These are phyloP conservation scores for Starmerella khaoyaiensis DNA, from an alignment of 805 yeast species.

Conservation along the genomic window DNA sequence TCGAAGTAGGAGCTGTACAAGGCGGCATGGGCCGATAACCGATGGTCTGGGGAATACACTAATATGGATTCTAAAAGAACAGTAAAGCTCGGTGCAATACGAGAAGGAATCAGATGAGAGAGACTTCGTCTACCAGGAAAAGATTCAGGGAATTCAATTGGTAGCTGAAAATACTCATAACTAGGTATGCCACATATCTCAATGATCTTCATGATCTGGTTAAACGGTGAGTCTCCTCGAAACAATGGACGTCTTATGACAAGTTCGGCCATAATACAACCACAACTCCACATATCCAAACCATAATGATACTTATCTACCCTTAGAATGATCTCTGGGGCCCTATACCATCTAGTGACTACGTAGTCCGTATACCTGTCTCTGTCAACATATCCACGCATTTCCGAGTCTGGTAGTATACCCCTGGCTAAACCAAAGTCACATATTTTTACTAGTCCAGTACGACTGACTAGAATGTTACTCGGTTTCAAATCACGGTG, in stretches of 20 bases:
- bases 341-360: conserved; percentile 92
- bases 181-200: conserved; percentile 64
- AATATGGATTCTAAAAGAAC: conserved; percentile 44
- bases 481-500: conserved; percentile 92
- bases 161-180: conserved; percentile 2
- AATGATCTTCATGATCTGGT: conserved; percentile 58
- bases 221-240: conserved; percentile 56
- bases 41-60: conserved; percentile 47
- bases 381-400: conserved; percentile 20
- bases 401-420: conserved; percentile 29
- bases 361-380: conserved; percentile 41
- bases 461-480: conserved; percentile 60
- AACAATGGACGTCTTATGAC: conserved; percentile 71
- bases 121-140: neutral
- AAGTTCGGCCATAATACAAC: conserved; percentile 78
- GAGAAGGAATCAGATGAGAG: conserved; percentile 8
- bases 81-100: conserved; percentile 2
- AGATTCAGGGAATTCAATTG: too few species aligned
- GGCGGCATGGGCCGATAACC: conserved; percentile 46
- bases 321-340: conserved; percentile 67
- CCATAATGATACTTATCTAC: conserved; percentile 25
- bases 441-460: conserved; percentile 72
- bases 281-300: conserved; percentile 88
- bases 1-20: conserved; percentile 45
- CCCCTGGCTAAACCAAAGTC: conserved; percentile 92